Evolutionary conservation across 768 basidiomycete species (phyloP).

Genomic region (Kwoniella shandongensis): DNA sequence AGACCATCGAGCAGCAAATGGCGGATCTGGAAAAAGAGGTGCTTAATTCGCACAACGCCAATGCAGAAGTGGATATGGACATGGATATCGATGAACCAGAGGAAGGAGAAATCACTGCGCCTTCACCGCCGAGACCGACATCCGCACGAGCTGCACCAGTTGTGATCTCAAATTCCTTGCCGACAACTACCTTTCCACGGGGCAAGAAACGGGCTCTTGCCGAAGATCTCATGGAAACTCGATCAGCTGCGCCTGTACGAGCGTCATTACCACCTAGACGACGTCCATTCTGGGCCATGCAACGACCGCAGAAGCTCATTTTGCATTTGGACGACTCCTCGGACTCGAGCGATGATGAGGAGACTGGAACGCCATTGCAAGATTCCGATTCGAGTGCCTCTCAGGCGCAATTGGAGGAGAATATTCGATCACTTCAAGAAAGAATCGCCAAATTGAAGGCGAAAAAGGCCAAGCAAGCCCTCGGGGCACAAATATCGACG

Average conservation of each 20-base stretch:
- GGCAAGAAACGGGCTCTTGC: slow-evolving; percentile 35
- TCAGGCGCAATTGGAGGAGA: slow-evolving; percentile 32
- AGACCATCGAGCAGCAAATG: slow-evolving; percentile 40
- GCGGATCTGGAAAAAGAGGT: slow-evolving; percentile 40
- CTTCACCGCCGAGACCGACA: slow-evolving; percentile 5
- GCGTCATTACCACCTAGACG: slow-evolving; percentile 18
- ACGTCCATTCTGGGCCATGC: slow-evolving; percentile 24
- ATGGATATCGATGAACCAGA: slow-evolving; percentile 37
- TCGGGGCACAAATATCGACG: background rate
- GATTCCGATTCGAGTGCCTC: slow-evolving; percentile 15
- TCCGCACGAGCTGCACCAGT: background rate
- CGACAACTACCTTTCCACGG: slow-evolving; percentile 13
- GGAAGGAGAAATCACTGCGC: slow-evolving; percentile 36
- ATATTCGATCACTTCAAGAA: slow-evolving; percentile 35
- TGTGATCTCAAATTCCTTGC: background rate
- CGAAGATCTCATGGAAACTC: slow-evolving; percentile 39
- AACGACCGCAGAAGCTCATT: slow-evolving; percentile 28
- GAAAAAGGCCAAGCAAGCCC: slow-evolving; percentile 2
- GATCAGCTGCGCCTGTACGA: slow-evolving; percentile 25
- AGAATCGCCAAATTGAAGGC: slow-evolving; percentile 34
- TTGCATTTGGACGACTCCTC: slow-evolving; percentile 36
- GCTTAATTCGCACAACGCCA: slow-evolving; percentile 6
- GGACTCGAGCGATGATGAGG: slow-evolving; percentile 22
- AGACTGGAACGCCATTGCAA: slow-evolving; percentile 1
- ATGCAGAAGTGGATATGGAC: slow-evolving; percentile 10